Evolutionary conservation across 345 rosid genomes (phyloP), one percentile per base, ranked within the genome.

Genomic region (Syzygium oleosum): DNA sequence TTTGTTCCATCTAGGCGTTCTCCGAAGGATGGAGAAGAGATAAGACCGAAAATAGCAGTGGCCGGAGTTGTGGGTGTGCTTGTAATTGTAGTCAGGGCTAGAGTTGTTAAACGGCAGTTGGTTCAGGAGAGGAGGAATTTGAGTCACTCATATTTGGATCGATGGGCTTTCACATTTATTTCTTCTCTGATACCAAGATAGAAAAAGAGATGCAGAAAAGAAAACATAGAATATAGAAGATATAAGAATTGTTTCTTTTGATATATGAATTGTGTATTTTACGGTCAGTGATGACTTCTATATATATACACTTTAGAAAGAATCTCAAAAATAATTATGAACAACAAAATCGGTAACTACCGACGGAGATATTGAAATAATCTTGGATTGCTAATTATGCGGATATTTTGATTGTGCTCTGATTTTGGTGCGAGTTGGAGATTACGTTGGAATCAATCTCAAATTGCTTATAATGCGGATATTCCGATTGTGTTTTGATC

Each of bases 261-360:
- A 56, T 56, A 22, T 56, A n/a, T 9, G 4, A 56, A 56, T 56
- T 22, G 61, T 56, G 61, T 22, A 22, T 56, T 56, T 56, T 56
- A 25, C n/a, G 9, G 9, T 56, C 0, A 56, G 2, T 56, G 61
- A 56, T 56, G 61, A 1, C 13, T 56, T 56, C n/a, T 56, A 56
- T 56, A 19, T 22, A 56, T 12, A 56, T 56, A 56, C 61, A 56
- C 61, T 56, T 56, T 56, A 22, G 61, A 56, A 56, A 56, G n/a
- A 56, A 56, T 56, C 61, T 56, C 10, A 56, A 56, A 2, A 22
- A 56, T 56, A 56, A 56, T 22, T 56, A 22, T 56, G 9, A 3
- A 23, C n/a, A 8, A 0, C 5, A 23, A 0, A 12, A 56, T 25
- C 0, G 5, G 2, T 56, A 56, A 56, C 61, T 2, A 56, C 12